phyloP scores from a whole-genome alignment of 305 asterid genomes.

The Petunia hybrid region DNA sequence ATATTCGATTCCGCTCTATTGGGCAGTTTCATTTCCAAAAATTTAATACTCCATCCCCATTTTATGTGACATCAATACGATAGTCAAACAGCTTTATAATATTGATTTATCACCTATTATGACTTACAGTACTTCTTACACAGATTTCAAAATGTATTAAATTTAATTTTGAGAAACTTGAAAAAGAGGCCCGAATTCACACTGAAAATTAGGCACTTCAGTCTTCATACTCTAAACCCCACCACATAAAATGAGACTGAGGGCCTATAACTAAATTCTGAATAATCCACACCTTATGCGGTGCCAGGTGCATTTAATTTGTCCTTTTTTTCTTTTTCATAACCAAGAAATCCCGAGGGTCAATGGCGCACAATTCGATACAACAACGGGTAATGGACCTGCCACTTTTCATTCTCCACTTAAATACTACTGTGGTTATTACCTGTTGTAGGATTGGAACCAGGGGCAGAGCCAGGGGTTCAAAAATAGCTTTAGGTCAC shows the following conservation, averaged over 20 bases:
- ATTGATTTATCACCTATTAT: background rate
- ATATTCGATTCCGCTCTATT: conserved; percentile 3
- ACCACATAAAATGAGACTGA: background rate
- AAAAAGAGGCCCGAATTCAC: background rate
- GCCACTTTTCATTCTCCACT: no score
- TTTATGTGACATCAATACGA: background rate
- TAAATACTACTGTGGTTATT: no score
- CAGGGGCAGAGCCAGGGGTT: no score
- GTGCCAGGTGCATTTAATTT: no score
- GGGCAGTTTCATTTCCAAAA: background rate
- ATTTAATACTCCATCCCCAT: background rate
- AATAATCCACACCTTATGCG: background rate
- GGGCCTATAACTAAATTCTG: background rate
- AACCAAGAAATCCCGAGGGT: no score
- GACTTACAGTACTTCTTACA: background rate
- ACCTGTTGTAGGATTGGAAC: no score
- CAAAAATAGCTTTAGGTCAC: no score
- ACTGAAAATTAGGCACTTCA: background rate
- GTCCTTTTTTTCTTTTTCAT: no score
- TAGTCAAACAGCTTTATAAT: background rate
- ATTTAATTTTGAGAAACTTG: background rate
- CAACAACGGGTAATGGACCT: no score
- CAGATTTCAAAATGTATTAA: background rate
- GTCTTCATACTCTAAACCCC: background rate
- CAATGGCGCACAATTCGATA: no score